Evolutionary conservation across 305 asterid genomes (phyloP).

Genomic region (Fraxinus xanthoxyloides): DNA sequence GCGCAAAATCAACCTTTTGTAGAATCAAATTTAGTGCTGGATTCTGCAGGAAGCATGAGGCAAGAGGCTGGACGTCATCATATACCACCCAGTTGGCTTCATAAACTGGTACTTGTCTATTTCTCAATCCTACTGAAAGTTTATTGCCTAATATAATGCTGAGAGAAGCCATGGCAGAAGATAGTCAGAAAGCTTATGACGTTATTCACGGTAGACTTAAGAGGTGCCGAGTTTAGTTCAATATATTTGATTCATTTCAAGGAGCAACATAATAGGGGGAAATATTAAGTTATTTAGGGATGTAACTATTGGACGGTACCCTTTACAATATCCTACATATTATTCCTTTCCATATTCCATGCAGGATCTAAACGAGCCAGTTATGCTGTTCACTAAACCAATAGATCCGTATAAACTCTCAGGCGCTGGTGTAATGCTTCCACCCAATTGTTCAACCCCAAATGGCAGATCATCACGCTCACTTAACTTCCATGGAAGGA

Average conservation of each 20-base stretch:
- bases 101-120: conserved; percentile 54
- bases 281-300: not conserved
- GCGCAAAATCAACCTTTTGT: conserved; percentile 49
- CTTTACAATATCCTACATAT: not conserved
- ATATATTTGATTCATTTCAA: not conserved
- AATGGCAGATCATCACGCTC: conserved; percentile 40
- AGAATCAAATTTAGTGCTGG: conserved; percentile 54
- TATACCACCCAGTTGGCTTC: conserved; percentile 70
- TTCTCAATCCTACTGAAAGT: conserved; percentile 8
- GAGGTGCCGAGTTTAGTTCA: not conserved
- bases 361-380: conserved; percentile 87
- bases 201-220: not conserved
- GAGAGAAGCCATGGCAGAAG: not conserved
- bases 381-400: conserved; percentile 74
- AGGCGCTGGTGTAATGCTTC: conserved; percentile 72
- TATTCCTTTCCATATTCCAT: not conserved
- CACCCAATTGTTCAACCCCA: conserved; percentile 49
- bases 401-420: conserved; percentile 78
- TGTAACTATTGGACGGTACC: not conserved
- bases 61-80: conserved; percentile 53
- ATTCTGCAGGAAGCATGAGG: conserved; percentile 51
- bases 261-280: not conserved
- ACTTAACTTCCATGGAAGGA: conserved; percentile 56
- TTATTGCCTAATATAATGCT: not conserved
- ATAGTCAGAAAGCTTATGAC: not conserved